phyloP scores from a whole-genome alignment of 2,329 filamentous ascomycete genomes.

The Talaromyces sp. region DNA sequence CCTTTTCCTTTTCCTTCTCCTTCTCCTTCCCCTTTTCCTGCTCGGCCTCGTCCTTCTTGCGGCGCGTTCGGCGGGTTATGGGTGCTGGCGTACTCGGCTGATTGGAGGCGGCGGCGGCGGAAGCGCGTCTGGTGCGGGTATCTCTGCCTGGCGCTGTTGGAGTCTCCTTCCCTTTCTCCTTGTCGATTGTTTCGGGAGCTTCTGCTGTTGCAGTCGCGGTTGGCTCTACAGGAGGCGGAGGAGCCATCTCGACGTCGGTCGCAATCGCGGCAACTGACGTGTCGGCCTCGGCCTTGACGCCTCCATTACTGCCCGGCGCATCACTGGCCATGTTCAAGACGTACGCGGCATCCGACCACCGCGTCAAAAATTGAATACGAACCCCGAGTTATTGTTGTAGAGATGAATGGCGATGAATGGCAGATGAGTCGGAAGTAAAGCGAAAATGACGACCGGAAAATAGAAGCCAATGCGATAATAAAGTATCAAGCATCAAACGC shows the following conservation, averaged over 20 bases:
- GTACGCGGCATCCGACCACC: background rate
- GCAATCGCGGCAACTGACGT: background rate
- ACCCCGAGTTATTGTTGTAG: background rate
- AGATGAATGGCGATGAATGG: background rate
- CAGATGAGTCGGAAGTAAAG: background rate
- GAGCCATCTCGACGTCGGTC: constrained; percentile 10
- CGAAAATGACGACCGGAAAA: background rate
- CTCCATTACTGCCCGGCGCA: constrained; percentile 20
- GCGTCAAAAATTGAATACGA: background rate
- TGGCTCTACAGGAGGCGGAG: constrained; percentile 6
- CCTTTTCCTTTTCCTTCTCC: constrained; percentile 21
- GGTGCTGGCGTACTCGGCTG: constrained; percentile 16
- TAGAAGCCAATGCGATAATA: background rate
- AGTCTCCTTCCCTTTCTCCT: constrained; percentile 9
- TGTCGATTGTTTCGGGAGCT: constrained; percentile 1
- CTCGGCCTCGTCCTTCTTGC: constrained; percentile 32
- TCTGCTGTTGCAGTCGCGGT: constrained; percentile 14
- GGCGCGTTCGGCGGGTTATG: constrained; percentile 28
- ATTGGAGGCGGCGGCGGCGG: constrained; percentile 16
- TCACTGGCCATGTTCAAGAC: constrained; percentile 25
- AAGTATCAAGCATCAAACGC: background rate
- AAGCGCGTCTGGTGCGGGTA: constrained; percentile 29
- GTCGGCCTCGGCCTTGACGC: constrained; percentile 16
- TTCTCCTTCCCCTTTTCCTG: constrained; percentile 23
- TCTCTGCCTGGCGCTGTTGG: constrained; percentile 17